Evolutionary conservation across 176 grass and related monocot genomes (phyloP).

Genomic region (Raddia distichophylla): DNA sequence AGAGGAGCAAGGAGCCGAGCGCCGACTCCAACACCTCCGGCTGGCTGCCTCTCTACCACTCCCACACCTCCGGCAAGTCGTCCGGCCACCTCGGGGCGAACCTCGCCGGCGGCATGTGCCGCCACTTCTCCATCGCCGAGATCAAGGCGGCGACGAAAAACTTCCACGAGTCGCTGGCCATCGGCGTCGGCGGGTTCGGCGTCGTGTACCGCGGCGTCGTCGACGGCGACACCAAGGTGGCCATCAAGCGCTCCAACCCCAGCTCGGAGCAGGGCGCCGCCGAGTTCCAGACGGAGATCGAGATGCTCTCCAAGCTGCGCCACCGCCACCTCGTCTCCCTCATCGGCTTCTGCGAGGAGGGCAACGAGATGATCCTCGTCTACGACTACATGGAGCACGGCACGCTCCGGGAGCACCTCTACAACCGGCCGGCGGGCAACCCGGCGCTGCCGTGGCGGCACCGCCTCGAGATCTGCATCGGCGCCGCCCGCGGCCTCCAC

Average conservation of each 20-base stretch:
- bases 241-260: conserved; percentile 82
- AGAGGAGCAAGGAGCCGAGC: conserved; percentile 37
- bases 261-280: conserved; percentile 75
- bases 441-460: conserved; percentile 65
- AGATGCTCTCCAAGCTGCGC: conserved; percentile 96
- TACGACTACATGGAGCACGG: conserved; percentile 92
- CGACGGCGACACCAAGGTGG: conserved; percentile 64
- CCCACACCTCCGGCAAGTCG: conserved; percentile 71
- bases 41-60: conserved; percentile 78
- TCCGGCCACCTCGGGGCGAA: conserved; percentile 66
- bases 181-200: conserved; percentile 88
- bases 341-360: conserved; percentile 89
- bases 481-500: conserved; percentile 74
- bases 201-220: conserved; percentile 77
- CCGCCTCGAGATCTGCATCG: conserved; percentile 87
- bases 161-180: conserved; percentile 71
- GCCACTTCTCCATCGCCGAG: conserved; percentile 78
- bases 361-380: conserved; percentile 77
- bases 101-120: conserved; percentile 68
- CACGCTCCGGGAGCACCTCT: conserved; percentile 85
- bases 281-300: conserved; percentile 92
- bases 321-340: conserved; percentile 87
- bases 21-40: conserved; percentile 56
- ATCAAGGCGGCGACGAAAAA: conserved; percentile 76
- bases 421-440: conserved; percentile 60